Evolutionary conservation across 805 yeast species (phyloP).

Genomic region (Yamadazyma sp.): DNA sequence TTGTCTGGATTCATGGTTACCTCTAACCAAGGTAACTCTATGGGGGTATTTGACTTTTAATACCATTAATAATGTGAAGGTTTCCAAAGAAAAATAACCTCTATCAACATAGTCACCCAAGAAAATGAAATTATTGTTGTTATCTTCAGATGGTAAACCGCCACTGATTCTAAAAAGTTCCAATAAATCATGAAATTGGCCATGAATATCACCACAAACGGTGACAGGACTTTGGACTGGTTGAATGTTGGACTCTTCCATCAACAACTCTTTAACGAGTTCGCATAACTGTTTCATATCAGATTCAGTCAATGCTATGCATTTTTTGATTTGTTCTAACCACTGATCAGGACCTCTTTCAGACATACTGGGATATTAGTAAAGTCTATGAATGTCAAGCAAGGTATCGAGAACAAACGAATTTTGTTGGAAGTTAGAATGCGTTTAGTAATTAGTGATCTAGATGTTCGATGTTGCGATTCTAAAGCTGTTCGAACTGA

Average conservation of each 20-base stretch:
- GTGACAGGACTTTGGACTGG: slow-evolving; percentile 93
- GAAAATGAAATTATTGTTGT: slow-evolving; percentile 57
- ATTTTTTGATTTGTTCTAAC: slow-evolving; percentile 90
- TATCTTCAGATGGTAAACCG: slow-evolving; percentile 76
- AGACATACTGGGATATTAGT: slow-evolving; percentile 10
- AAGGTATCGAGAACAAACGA: no score
- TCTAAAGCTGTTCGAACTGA: background rate
- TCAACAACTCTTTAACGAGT: slow-evolving; percentile 85
- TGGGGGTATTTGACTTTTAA: slow-evolving; percentile 85
- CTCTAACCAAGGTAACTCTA: slow-evolving; percentile 86
- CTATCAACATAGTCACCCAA: slow-evolving; percentile 97
- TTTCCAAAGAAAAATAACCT: slow-evolving; percentile 94
- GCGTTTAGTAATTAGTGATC: no score
- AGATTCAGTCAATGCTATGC: slow-evolving; percentile 82
- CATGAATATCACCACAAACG: slow-evolving; percentile 97
- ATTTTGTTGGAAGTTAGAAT: no score
- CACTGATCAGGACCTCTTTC: slow-evolving; percentile 74
- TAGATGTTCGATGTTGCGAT: no score
- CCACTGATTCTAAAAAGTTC: slow-evolving; percentile 90
- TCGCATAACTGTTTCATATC: slow-evolving; percentile 98
- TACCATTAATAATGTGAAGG: slow-evolving; percentile 91
- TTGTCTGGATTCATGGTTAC: slow-evolving; percentile 97
- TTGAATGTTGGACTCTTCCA: slow-evolving; percentile 95
- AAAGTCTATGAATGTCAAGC: background rate
- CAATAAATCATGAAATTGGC: slow-evolving; percentile 92